A percentile compares a stretch with the other conserved stretches of the same genome.
phyloP scores from a whole-genome alignment of 495 filamentous ascomycete genomes.

The Glarea lozoyensis region DNA sequence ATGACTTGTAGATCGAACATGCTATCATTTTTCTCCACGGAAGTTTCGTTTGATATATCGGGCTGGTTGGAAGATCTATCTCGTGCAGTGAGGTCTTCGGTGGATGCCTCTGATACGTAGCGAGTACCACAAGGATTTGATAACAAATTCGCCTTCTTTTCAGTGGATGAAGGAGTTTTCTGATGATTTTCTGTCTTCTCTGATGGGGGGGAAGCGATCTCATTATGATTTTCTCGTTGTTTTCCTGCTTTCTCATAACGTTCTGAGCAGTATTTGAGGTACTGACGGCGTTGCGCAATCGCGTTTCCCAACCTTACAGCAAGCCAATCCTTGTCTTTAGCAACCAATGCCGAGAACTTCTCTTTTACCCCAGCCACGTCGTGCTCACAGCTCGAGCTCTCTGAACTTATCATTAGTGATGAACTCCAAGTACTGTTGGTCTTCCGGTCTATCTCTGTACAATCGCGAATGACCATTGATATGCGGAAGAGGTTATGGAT shows the following conservation, averaged over 20 bases:
- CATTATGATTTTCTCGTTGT: conserved; percentile 25
- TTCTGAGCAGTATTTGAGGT: conserved; percentile 29
- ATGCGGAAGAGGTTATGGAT: conserved; percentile 25
- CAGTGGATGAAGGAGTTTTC: neutral
- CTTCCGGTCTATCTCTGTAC: conserved; percentile 27
- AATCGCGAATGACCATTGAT: conserved; percentile 26
- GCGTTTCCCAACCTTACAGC: conserved; percentile 30
- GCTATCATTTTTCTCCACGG: conserved; percentile 4
- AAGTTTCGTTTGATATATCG: conserved; percentile 12
- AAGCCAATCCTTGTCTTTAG: conserved; percentile 9
- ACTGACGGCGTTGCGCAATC: conserved; percentile 30
- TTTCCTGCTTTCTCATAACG: conserved; percentile 30
- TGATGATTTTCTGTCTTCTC: neutral
- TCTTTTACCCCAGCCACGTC: conserved; percentile 17
- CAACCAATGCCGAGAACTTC: conserved; percentile 3
- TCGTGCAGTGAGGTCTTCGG: conserved; percentile 4
- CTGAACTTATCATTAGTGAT: no score
- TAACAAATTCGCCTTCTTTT: neutral
- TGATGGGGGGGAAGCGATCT: conserved; percentile 4
- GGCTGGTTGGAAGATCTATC: conserved; percentile 5
- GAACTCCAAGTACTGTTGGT: conserved; percentile 10
- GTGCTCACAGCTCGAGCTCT: conserved; percentile 11
- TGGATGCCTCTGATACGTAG: conserved; percentile 15
- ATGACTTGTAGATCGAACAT: conserved; percentile 5
- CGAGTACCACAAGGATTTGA: conserved; percentile 3